Evolutionary conservation across 2,329 filamentous ascomycete species (phyloP).

Genomic region (Byssoonygena ceratinophila): DNA sequence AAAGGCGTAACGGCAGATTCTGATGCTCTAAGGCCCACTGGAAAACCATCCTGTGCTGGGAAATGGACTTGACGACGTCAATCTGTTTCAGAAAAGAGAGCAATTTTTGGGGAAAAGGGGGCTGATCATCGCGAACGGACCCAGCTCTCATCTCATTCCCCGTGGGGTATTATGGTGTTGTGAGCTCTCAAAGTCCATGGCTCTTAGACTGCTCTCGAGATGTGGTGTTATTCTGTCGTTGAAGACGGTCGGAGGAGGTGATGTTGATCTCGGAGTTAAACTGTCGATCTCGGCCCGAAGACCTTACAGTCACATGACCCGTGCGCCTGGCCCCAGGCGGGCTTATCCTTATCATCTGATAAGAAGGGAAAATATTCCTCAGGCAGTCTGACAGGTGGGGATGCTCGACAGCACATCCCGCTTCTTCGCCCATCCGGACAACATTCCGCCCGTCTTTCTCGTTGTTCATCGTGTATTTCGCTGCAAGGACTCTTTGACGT

Average conservation of each 20-base stretch:
- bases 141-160: background rate
- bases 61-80: background rate
- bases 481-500: background rate
- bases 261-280: background rate
- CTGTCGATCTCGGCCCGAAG: background rate
- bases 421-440: background rate
- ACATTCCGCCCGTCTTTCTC: too few relatives aligned
- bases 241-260: background rate
- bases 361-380: background rate
- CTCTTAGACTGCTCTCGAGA: too few relatives aligned
- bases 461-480: background rate
- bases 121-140: background rate
- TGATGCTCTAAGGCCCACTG: background rate
- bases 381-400: background rate
- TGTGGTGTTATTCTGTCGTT: too few relatives aligned
- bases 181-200: background rate
- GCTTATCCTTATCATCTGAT: constrained; percentile 5
- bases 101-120: background rate
- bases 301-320: background rate
- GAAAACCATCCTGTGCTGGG: background rate
- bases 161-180: background rate
- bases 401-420: background rate
- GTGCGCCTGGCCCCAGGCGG: too few relatives aligned
- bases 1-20: background rate
- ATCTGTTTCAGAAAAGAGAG: background rate